Evolutionary conservation across 257 asterid species (phyloP), one percentile per base, ranked within the genome.

Genomic region (Vinca minor): DNA sequence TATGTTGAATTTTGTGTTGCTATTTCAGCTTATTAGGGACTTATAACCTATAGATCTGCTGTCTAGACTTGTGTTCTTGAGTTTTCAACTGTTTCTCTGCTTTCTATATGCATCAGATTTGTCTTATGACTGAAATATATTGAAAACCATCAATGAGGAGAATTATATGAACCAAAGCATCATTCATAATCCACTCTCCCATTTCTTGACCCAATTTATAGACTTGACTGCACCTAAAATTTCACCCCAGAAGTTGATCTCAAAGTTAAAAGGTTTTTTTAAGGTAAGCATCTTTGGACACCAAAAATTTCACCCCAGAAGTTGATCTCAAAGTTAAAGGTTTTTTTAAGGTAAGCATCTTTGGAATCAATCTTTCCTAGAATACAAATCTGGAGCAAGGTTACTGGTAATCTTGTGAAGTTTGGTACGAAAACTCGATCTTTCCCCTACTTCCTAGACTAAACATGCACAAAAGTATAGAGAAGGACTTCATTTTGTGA

Each of bases 171-270:
- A 60, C 4, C 49, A 8, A 14, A 39, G 12, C 11, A 26, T 0
- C n/a, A 23, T 5, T 59, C 31, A 14, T 10, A 1, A 25, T 23
- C 21, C 41, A 61, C 53, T 39, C 65, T 59, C 13, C 53, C 35
- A 23, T 25, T 28, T 41, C 31, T 12, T 11, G 4, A 0, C 2
- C 14, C 47, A 42, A 42, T 21, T 1, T 39, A 21, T 39, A 60
- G 49, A 39, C 52, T 12, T 0, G 52, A 28, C 25, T 3, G 15
- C 38, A 61, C 11, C 53, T 61, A 42, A 61, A 39, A 56, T 56
- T 61, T 26, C 65, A 25, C 20, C 46, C n/a, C 67, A 46, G 45
- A 35, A 67, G 58, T n/a, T 59, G 59, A 35, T 35, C 67, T 45
- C n/a, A 18, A 57, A 17, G 15, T 17, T n/a, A n/a, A 44, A 59